Evolutionary conservation across 1,139 yeast genomes (phyloP).

Genomic region (Geotrichum siamense): DNA sequence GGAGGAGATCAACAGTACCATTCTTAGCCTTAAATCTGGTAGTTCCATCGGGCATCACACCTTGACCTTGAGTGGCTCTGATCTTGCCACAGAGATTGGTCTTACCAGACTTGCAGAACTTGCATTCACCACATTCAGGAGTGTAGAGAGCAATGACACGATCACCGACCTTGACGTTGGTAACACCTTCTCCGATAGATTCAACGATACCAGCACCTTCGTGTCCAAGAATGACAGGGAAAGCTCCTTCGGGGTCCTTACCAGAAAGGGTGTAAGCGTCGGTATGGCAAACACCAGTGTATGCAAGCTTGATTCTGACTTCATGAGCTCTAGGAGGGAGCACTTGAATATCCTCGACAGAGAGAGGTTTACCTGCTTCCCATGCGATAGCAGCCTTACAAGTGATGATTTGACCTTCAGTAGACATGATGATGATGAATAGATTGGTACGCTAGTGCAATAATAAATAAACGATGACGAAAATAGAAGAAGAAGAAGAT

Average conservation of each 20-base stretch:
- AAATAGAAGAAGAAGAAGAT: too few relatives aligned
- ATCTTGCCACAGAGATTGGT: slow-evolving; percentile 90
- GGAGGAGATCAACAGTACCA: slow-evolving; percentile 53
- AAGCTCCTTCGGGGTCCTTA: slow-evolving; percentile 91
- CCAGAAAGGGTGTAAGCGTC: slow-evolving; percentile 96
- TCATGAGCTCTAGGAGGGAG: slow-evolving; percentile 94
- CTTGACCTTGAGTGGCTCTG: slow-evolving; percentile 86
- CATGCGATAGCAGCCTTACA: slow-evolving; percentile 98
- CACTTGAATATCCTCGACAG: slow-evolving; percentile 82
- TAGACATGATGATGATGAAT: too few relatives aligned
- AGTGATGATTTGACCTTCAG: slow-evolving; percentile 53
- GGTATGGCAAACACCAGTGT: slow-evolving; percentile 97
- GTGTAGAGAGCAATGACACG: slow-evolving; percentile 89
- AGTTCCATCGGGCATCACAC: slow-evolving; percentile 95
- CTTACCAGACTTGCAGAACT: slow-evolving; percentile 90
- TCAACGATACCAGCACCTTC: slow-evolving; percentile 97
- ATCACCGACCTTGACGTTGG: slow-evolving; percentile 81
- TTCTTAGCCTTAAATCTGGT: slow-evolving; percentile 69
- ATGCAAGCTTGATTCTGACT: slow-evolving; percentile 78
- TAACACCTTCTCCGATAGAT: slow-evolving; percentile 86
- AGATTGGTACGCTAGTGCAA: too few relatives aligned
- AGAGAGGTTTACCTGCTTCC: slow-evolving; percentile 78
- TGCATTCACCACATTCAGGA: slow-evolving; percentile 93
- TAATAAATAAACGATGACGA: too few relatives aligned
- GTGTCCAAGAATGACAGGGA: slow-evolving; percentile 82